Conservation (phyloP, 345 rosid genomes). For the Aurinia saxatilis region DNA sequence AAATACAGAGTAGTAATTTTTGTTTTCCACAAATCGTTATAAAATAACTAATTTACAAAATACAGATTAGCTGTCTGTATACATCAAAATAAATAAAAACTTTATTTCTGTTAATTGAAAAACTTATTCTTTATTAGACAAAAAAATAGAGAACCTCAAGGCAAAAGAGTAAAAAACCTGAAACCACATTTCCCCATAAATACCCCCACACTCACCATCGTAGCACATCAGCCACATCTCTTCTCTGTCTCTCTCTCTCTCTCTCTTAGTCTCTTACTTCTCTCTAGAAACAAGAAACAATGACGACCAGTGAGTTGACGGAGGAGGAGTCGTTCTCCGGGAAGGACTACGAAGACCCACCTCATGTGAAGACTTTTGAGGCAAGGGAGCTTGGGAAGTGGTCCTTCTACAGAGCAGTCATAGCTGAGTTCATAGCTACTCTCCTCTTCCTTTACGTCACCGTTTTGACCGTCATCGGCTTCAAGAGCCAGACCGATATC, state of each 20-base stretch:
- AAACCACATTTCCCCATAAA: constrained; percentile 15
- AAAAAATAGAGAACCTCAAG: constrained; percentile 7
- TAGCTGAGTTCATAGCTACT: constrained; percentile 81
- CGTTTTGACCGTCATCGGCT: constrained; percentile 70
- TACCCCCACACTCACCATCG: constrained; percentile 21
- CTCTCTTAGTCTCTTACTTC: neutral
- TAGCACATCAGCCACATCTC: constrained; percentile 7
- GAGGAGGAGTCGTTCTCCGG: constrained; percentile 46
- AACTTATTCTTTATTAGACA: neutral
- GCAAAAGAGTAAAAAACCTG: constrained; percentile 5
- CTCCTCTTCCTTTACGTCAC: constrained; percentile 68
- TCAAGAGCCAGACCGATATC: constrained; percentile 43
- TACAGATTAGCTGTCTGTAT: neutral
- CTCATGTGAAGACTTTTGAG: constrained; percentile 61
- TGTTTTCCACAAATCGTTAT: too few species aligned
- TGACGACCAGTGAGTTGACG: constrained; percentile 30
- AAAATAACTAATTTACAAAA: neutral
- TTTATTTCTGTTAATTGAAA: too few species aligned
- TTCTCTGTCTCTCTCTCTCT: neutral
- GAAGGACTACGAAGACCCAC: constrained; percentile 80
- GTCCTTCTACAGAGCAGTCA: constrained; percentile 82
- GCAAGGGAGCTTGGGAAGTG: constrained; percentile 49
- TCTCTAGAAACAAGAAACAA: neutral
- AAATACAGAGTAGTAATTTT: neutral
- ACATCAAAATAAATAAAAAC: neutral